A percentile compares a stretch with the other conserved stretches of the same genome.
Evolutionary conservation across 495 filamentous ascomycete species (phyloP).

Genomic region (Glutinoglossum americanum): DNA sequence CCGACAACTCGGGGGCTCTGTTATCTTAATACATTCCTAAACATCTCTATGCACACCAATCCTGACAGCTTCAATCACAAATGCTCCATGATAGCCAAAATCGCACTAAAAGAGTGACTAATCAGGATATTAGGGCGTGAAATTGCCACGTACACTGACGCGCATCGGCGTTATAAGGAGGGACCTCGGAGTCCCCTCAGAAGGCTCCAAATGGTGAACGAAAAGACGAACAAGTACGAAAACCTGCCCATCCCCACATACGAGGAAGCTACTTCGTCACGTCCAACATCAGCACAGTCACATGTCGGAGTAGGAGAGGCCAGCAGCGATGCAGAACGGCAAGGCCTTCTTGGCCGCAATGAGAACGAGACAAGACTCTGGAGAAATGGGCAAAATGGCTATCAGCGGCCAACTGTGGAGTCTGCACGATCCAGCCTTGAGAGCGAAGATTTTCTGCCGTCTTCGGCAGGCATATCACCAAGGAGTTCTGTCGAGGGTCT

Average conservation of each 20-base stretch:
- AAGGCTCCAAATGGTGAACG: constrained; percentile 1
- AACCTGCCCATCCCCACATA: constrained; percentile 76
- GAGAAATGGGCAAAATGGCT: constrained; percentile 23
- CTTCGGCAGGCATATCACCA: constrained; percentile 13
- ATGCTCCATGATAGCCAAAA: not conserved
- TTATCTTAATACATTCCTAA: not conserved
- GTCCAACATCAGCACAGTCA: constrained; percentile 38
- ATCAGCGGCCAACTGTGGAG: constrained; percentile 59
- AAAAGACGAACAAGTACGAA: not conserved
- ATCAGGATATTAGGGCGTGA: not conserved
- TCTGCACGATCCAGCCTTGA: constrained; percentile 40
- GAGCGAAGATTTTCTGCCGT: constrained; percentile 22
- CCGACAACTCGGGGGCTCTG: not conserved
- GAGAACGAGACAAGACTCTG: not conserved
- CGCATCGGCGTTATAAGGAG: not conserved
- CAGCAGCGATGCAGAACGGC: constrained; percentile 38
- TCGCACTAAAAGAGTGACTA: not conserved
- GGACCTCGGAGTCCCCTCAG: not conserved
- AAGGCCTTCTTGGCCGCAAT: constrained; percentile 26
- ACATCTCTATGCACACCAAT: not conserved
- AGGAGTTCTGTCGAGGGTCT: constrained; percentile 28
- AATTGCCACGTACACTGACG: not conserved
- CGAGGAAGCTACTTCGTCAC: constrained; percentile 62
- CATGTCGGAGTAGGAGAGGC: constrained; percentile 31
- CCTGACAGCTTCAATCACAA: not conserved